Base-by-base conservation (phyloP, 148 eudicot species). In the Talinum fruticosum region DNA sequence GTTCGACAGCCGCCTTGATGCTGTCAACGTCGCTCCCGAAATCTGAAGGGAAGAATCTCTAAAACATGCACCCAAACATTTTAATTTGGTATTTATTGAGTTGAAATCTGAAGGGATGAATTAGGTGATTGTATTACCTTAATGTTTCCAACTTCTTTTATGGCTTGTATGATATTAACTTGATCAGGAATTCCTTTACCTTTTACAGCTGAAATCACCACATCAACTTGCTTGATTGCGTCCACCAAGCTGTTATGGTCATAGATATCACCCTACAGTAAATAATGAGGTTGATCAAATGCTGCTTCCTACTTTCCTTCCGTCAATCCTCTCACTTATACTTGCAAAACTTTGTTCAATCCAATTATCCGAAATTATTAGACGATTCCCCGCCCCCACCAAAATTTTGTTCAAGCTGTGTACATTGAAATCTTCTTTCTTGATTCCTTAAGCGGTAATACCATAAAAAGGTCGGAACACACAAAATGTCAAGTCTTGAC, bases 11-110 rank as follows among this genome's bases (percentile, higher is more conserved):
- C 12, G 73, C 71, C 2, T 61, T 44, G 5, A 62, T 37, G 13
- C 79, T 83, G 78, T 85, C 88, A 78, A 87, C 89, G 47, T 88
- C 92, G 16, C 76, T 86, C 24, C 91, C 92, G 54, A 89, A 89
- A 54, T 90, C 90, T 4, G 90, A 89, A 8, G 92, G 95, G 19
- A 88, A 76, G 79, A 88, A 90, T 65, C 91, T 90, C 94, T 90
- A 67, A 26, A 77, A 32, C 65, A 53, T 79, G 16, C 3, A 28
- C 23, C 19, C 68, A 28, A 64, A n/a, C 18, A 0, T 33, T 23
- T 4, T n/a, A n/a, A n/a, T n/a, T n/a, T 19, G 5, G 62, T 6
- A 26, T 26, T 30, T 10, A 51, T 21, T 24, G 30, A 64, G 2
- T 14, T 57, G 33, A 51, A n/a, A n/a, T n/a, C n/a, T n/a, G n/a